Percentiles rank a stretch among this genome's conserved stretches.
Conservation (phyloP, 768 basidiomycete species). For the Suillus discolor region DNA sequence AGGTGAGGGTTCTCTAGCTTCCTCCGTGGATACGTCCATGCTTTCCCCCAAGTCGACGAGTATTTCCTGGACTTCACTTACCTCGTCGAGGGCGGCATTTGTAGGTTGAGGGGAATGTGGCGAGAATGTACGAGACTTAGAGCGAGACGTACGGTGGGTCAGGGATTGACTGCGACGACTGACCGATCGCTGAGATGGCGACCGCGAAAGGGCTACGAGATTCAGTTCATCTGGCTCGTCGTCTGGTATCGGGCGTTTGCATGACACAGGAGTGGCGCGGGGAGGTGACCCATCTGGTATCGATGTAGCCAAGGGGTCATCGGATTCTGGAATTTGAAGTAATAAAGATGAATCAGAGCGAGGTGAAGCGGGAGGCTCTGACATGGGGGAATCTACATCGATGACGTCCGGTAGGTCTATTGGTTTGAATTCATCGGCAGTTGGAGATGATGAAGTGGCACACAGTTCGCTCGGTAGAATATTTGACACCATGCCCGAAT, state of each 20-base stretch:
- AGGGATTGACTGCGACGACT: constrained; percentile 18
- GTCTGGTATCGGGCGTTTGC: constrained; percentile 15
- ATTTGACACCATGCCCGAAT: constrained; percentile 43
- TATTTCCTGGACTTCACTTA: constrained; percentile 9
- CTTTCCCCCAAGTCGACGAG: constrained; percentile 17
- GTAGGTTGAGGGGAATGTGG: constrained; percentile 14
- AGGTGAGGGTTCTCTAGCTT: constrained; percentile 25
- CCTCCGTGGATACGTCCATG: constrained; percentile 22
- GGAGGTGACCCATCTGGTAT: constrained; percentile 19
- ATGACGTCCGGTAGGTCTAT: constrained; percentile 16
- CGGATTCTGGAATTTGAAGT: constrained; percentile 29
- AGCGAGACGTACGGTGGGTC: constrained; percentile 22
- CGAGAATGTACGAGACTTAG: constrained; percentile 15
- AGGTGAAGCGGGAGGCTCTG: constrained; percentile 34
- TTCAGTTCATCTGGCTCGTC: constrained; percentile 13
- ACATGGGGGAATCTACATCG: constrained; percentile 35
- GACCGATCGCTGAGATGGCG: constrained; percentile 21
- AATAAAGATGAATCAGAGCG: constrained; percentile 25
- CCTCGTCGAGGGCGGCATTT: background rate
- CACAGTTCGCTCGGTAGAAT: constrained; percentile 36
- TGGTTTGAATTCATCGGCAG: constrained; percentile 14
- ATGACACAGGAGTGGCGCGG: constrained; percentile 19
- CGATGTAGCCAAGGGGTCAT: constrained; percentile 14
- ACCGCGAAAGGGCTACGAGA: constrained; percentile 15
- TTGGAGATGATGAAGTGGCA: constrained; percentile 19